phyloP scores from a whole-genome alignment of 768 basidiomycete genomes.

The Tulasnella sp. region DNA sequence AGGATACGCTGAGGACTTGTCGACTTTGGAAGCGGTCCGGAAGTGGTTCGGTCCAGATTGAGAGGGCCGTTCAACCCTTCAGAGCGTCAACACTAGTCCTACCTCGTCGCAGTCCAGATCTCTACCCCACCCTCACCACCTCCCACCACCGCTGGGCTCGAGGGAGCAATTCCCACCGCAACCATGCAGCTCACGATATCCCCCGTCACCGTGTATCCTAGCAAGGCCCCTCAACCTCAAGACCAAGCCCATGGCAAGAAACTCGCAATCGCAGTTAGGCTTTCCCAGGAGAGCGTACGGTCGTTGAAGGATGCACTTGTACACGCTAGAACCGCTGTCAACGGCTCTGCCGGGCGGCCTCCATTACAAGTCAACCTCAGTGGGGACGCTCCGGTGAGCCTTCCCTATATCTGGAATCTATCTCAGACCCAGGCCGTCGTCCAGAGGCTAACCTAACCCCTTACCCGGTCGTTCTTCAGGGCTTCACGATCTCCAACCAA shows the following conservation, averaged over 20 bases:
- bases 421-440: not conserved
- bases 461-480: not conserved
- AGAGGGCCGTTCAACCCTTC: too few relatives aligned
- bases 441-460: not conserved
- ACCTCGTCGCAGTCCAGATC: not conserved
- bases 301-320: constrained; percentile 12
- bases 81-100: too few relatives aligned
- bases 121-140: not conserved
- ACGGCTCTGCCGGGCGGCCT: not conserved
- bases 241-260: constrained; percentile 4
- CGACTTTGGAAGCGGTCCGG: too few relatives aligned
- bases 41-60: too few relatives aligned
- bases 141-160: not conserved
- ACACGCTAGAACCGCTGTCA: not conserved
- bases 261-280: constrained; percentile 5
- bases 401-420: constrained; percentile 5
- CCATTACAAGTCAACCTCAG: constrained; percentile 7
- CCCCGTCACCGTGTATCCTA: constrained; percentile 5
- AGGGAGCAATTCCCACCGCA: not conserved
- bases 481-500: constrained; percentile 9
- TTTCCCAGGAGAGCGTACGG: constrained; percentile 4
- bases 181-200: not conserved
- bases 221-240: not conserved
- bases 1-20: too few relatives aligned
- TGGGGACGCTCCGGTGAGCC: constrained; percentile 13